Percentiles rank a stretch among this genome's conserved stretches.
Evolutionary conservation across 1,284 basidiomycete species (phyloP).

Genomic region (Ceratobasidium sp.): DNA sequence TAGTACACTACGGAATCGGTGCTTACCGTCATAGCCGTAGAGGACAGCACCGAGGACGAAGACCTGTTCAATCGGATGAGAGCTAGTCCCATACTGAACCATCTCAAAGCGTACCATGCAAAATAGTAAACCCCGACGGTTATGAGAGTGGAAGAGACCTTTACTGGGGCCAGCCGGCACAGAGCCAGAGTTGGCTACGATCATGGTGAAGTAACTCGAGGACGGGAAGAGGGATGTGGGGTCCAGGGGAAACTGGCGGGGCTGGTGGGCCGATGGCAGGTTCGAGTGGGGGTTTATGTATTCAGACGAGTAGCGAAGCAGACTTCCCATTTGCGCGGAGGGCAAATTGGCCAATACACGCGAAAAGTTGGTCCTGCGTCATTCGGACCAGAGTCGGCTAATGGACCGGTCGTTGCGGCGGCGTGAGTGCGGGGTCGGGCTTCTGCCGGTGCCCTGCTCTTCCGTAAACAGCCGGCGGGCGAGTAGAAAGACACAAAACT

Average conservation of each 20-base stretch:
- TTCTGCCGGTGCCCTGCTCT: neutral
- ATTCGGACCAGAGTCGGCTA: constrained; percentile 1
- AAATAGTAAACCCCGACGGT: constrained; percentile 48
- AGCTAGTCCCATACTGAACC: neutral
- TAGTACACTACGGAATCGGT: neutral
- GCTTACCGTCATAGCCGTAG: constrained; percentile 49
- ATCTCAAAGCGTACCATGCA: constrained; percentile 46
- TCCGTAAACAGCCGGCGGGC: constrained; percentile 14
- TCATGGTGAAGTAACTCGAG: constrained; percentile 7
- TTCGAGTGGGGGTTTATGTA: constrained; percentile 3
- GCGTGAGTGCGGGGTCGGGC: neutral
- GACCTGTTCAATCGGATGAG: constrained; percentile 1
- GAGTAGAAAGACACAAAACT: neutral
- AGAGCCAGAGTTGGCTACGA: constrained; percentile 14
- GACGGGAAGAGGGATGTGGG: neutral
- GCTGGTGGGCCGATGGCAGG: neutral
- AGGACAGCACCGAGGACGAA: constrained; percentile 47
- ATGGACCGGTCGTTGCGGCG: neutral
- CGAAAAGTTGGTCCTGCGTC: neutral
- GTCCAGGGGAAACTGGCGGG: neutral
- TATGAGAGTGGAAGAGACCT: constrained; percentile 47
- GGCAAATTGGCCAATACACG: neutral
- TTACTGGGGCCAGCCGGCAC: constrained; percentile 11
- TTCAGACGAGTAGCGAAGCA: neutral
- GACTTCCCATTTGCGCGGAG: neutral